A percentile compares a stretch with the other conserved stretches of the same genome.
Evolutionary conservation across 306 rosid species (phyloP).

Genomic region (Citrullus colocynthis): DNA sequence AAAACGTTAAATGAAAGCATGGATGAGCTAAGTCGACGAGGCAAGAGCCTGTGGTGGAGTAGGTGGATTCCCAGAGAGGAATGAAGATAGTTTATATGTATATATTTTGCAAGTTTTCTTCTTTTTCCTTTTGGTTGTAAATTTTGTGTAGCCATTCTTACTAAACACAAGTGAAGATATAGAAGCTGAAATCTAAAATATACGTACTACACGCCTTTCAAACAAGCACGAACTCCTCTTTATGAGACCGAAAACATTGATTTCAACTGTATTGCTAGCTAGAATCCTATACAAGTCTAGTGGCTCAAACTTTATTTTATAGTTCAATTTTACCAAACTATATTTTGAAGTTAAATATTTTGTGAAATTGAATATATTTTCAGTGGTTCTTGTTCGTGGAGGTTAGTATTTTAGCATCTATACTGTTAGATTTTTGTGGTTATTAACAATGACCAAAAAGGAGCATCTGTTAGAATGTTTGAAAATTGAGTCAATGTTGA

Average conservation of each 20-base stretch:
- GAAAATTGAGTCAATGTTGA: too few relatives aligned
- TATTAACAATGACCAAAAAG: too few relatives aligned
- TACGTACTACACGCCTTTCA: slow-evolving; percentile 36
- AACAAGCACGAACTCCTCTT: slow-evolving; percentile 21
- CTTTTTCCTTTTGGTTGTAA: slow-evolving; percentile 19
- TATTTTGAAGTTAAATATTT: not conserved
- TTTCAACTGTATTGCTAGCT: not conserved
- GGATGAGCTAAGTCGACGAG: slow-evolving; percentile 50
- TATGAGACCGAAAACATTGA: not conserved
- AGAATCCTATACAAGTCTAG: too few relatives aligned
- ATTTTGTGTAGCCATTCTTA: slow-evolving; percentile 35
- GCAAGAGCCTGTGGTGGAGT: slow-evolving; percentile 95
- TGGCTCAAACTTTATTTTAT: not conserved
- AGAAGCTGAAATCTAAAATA: slow-evolving; percentile 31
- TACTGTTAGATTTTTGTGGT: too few relatives aligned
- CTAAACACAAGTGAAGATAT: slow-evolving; percentile 12
- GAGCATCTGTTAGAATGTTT: too few relatives aligned
- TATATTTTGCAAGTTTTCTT: slow-evolving; percentile 1
- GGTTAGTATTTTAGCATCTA: too few relatives aligned
- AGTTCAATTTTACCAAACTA: not conserved
- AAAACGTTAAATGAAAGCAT: slow-evolving; percentile 78
- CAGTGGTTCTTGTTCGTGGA: too few relatives aligned
- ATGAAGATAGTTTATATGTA: slow-evolving; percentile 26
- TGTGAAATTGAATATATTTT: too few relatives aligned
- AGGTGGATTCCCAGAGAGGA: slow-evolving; percentile 96